Conservation (phyloP, 345 rosid species). For the Aethionema arabicum region DNA sequence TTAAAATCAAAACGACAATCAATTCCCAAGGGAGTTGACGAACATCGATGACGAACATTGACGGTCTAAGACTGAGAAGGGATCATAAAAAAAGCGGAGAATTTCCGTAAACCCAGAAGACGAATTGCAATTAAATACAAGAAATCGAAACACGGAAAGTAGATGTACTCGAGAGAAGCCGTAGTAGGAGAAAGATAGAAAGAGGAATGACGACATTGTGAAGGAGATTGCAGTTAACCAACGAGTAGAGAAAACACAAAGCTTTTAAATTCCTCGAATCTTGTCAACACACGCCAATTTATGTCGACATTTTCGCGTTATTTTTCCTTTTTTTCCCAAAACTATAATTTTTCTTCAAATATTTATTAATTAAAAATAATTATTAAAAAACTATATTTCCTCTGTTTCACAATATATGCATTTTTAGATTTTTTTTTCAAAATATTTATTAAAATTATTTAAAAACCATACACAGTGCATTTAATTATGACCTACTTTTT, state of each 20-base stretch:
- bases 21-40: slow-evolving; percentile 1
- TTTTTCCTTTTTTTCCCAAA: neutral
- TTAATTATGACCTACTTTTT: too few relatives aligned
- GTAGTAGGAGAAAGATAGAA: slow-evolving; percentile 28
- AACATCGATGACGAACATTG: slow-evolving; percentile 39
- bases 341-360: neutral
- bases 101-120: neutral
- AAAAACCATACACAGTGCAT: too few relatives aligned
- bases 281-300: slow-evolving; percentile 29
- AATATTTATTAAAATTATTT: too few relatives aligned
- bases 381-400: neutral
- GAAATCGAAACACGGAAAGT: neutral
- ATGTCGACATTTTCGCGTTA: slow-evolving; percentile 35
- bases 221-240: slow-evolving; percentile 16
- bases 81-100: slow-evolving; percentile 23
- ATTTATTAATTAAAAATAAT: neutral
- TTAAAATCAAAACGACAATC: neutral
- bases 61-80: slow-evolving; percentile 5
- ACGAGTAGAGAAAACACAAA: neutral
- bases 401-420: too few relatives aligned
- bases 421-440: too few relatives aligned
- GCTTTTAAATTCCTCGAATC: neutral
- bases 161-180: neutral
- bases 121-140: neutral
- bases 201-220: slow-evolving; percentile 34